phyloP scores from a whole-genome alignment of 768 basidiomycete genomes.

The Cytidiella melzeri region DNA sequence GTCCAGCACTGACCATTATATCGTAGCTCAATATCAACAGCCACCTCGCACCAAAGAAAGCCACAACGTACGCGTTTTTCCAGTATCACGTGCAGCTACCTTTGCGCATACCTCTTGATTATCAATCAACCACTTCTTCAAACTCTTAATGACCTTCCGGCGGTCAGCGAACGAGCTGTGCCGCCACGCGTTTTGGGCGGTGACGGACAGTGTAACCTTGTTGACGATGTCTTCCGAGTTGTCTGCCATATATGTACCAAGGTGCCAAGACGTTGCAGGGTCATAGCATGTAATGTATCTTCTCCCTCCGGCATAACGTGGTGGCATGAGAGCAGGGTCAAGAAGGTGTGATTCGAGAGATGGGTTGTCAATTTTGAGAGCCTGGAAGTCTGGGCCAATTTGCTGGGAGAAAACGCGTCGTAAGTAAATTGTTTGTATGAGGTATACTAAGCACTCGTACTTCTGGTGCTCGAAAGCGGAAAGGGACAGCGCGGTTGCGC shows the following conservation, averaged over 20 bases:
- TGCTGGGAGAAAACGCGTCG: constrained; percentile 17
- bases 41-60: neutral
- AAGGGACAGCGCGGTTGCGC: constrained; percentile 67
- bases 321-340: constrained; percentile 47
- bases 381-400: constrained; percentile 44
- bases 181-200: constrained; percentile 71
- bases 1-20: constrained; percentile 64
- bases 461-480: constrained; percentile 49
- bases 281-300: constrained; percentile 89
- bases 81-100: constrained; percentile 89
- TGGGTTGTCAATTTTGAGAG: constrained; percentile 49
- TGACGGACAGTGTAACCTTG: constrained; percentile 63
- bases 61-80: constrained; percentile 75
- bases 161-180: constrained; percentile 73
- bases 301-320: constrained; percentile 37
- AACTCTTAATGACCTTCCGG: constrained; percentile 74
- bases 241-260: constrained; percentile 75
- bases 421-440: no score
- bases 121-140: constrained; percentile 89
- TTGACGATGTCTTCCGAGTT: constrained; percentile 58
- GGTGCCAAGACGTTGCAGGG: constrained; percentile 80
- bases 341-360: constrained; percentile 60
- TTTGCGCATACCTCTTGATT: constrained; percentile 84
- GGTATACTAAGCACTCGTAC: constrained; percentile 45
- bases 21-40: neutral